Evolutionary conservation across 495 filamentous ascomycete genomes (phyloP), one percentile per base, ranked within the genome.

Genomic region (Pyrenula aspistea): DNA sequence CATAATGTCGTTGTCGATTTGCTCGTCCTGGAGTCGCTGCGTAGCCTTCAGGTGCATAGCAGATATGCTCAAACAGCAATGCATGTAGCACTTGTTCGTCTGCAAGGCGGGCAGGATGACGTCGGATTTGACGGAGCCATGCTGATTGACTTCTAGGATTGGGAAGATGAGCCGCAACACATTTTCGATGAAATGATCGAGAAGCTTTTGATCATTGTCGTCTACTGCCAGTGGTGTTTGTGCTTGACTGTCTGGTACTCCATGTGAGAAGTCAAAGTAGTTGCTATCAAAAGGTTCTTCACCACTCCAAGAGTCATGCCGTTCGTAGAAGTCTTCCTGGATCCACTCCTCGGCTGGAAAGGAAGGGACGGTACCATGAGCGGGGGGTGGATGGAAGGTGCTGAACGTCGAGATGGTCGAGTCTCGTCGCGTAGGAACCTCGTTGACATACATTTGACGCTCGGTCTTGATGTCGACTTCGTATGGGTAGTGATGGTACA

Each of bases 381-480:
- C 69, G 51, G 88, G 85, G 12, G 89, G 89, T n/a, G 85, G 83
- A 24, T 84, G 83, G 67, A 83, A 89, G 2, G 87, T 86, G 76
- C 83, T 93, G 75, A 94, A 95, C 12, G 89, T 94, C 0, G 89
- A 91, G 19, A 86, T 82, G 2, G 86, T 84, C 2, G 89, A 93
- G 64, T 96, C 89, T 55, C 86, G 77, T 20, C 90, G 76, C 19
- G 89, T 83, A 1, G 86, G 89, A 53, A 95, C 78, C 68, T 95
- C 89, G 62, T 96, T 89, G 65, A 98, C 82, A 67, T 88, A 97
- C 71, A 90, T 92, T 65, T 97, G 90, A 59, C 91, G 80, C 70
- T 95, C 90, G 0, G 93, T 96, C 77, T 87, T 91, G 73, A 96
- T 86, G 67, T 98, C 93, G 58, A 96, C 85, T 67, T 96, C 92